Conservation (phyloP, 208 protist genomes). For the Kentomonas sorsogonicus region DNA sequence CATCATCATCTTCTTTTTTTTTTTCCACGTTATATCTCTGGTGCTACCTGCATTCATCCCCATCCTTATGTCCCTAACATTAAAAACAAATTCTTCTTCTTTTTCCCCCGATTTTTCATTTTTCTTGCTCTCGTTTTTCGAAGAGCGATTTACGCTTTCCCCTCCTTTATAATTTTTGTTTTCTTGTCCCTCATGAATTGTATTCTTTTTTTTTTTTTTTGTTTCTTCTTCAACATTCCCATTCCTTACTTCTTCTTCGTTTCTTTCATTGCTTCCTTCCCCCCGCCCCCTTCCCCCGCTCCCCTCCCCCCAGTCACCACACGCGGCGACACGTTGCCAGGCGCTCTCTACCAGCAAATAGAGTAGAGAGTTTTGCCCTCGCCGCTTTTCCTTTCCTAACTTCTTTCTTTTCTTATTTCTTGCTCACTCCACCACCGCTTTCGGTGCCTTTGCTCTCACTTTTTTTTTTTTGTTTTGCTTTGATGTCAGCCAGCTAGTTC, state of each 20-base stretch:
- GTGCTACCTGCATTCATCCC: too few relatives aligned
- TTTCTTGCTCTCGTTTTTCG: neutral
- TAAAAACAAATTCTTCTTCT: slow-evolving; percentile 14
- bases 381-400: neutral
- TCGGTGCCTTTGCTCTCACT: slow-evolving; percentile 5
- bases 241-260: neutral
- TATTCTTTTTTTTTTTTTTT: slow-evolving; percentile 13
- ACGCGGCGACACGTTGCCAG: too few relatives aligned
- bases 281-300: too few relatives aligned
- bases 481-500: too few relatives aligned
- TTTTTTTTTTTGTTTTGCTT: slow-evolving; percentile 16
- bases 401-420: neutral
- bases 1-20: slow-evolving; percentile 14
- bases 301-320: too few relatives aligned
- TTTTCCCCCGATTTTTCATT: slow-evolving; percentile 3
- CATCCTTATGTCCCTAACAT: neutral
- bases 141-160: neutral
- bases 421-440: neutral
- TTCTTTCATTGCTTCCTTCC: too few relatives aligned
- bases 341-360: too few relatives aligned
- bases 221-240: neutral
- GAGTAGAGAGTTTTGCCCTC: too few relatives aligned
- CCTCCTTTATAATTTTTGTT: slow-evolving; percentile 12
- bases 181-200: slow-evolving; percentile 9
- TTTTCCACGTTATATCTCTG: too few relatives aligned